phyloP scores from a whole-genome alignment of 225 moss, liverwort and hornwort genomes.

The Marchantia paleacea region DNA sequence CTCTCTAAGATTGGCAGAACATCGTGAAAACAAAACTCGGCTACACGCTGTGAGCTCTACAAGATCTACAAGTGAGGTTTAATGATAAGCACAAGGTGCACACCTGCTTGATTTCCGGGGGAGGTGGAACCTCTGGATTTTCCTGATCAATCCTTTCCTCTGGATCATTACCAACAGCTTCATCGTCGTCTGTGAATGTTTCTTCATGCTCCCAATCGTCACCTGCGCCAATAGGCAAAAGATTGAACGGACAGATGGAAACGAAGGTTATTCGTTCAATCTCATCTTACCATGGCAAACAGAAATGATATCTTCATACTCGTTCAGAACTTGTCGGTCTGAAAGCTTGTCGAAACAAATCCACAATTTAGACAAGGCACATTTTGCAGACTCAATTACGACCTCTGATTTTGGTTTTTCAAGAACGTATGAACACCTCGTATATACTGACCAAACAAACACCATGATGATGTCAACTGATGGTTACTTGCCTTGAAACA shows the following conservation, averaged over 20 bases:
- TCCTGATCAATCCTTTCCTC: constrained; percentile 95
- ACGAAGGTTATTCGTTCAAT: not conserved
- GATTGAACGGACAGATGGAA: not conserved
- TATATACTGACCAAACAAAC: too few species aligned
- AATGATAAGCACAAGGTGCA: not conserved
- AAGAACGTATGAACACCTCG: too few species aligned
- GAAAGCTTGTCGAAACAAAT: too few species aligned
- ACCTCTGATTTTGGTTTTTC: too few species aligned
- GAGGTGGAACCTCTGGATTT: constrained; percentile 84
- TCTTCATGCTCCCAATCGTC: constrained; percentile 99
- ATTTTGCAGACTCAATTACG: not conserved
- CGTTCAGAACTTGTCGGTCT: not conserved
- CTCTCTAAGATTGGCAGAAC: too few species aligned
- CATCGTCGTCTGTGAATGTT: constrained; percentile 97
- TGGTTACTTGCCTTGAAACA: not conserved
- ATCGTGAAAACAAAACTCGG: not conserved
- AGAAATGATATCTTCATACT: not conserved
- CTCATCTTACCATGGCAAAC: not conserved
- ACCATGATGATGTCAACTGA: not conserved
- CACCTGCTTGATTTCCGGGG: constrained; percentile 98
- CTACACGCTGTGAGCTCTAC: not conserved
- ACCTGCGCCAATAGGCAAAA: constrained; percentile 37
- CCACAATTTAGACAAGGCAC: too few species aligned
- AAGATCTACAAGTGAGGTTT: not conserved
- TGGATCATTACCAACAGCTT: constrained; percentile 96